These are phyloP conservation scores for Kwoniella mangroviensis DNA, from an alignment of 768 basidiomycete genomes.

Conservation along the genomic window DNA sequence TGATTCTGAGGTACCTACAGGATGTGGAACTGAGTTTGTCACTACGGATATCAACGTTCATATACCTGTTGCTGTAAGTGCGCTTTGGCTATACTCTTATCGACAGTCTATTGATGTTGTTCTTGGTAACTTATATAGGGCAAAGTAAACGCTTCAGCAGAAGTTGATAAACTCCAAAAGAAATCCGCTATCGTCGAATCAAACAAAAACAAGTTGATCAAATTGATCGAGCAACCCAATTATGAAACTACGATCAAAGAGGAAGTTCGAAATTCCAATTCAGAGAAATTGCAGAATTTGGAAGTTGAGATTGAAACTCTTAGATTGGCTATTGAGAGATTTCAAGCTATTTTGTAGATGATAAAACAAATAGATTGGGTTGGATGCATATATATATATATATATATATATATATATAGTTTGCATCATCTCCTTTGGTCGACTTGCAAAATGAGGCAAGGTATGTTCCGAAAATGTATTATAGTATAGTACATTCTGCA, in stretches of 20 bases:
- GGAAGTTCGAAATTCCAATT: constrained; percentile 72
- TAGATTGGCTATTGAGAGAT: constrained; percentile 74
- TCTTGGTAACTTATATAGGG: constrained; percentile 63
- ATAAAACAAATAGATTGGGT: background rate
- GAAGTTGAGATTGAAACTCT: constrained; percentile 80
- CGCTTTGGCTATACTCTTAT: background rate
- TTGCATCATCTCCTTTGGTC: no score
- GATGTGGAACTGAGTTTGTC: constrained; percentile 83
- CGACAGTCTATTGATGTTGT: background rate
- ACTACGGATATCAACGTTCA: constrained; percentile 75
- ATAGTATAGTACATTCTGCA: background rate
- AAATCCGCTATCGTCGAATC: constrained; percentile 75
- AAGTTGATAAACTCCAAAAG: constrained; percentile 88
- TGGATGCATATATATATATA: background rate
- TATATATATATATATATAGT: no score
- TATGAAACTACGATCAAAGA: constrained; percentile 81
- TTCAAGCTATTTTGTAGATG: constrained; percentile 57
- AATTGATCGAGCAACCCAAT: constrained; percentile 72
- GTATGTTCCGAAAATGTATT: no score
- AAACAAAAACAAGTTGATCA: constrained; percentile 75
- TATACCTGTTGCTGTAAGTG: constrained; percentile 80
- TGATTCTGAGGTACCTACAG: constrained; percentile 73
- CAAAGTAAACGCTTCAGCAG: constrained; percentile 82
- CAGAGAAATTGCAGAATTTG: constrained; percentile 79
- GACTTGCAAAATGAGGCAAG: no score